Base-by-base conservation (phyloP, 805 yeast species). In the Pichia cabralensis region DNA sequence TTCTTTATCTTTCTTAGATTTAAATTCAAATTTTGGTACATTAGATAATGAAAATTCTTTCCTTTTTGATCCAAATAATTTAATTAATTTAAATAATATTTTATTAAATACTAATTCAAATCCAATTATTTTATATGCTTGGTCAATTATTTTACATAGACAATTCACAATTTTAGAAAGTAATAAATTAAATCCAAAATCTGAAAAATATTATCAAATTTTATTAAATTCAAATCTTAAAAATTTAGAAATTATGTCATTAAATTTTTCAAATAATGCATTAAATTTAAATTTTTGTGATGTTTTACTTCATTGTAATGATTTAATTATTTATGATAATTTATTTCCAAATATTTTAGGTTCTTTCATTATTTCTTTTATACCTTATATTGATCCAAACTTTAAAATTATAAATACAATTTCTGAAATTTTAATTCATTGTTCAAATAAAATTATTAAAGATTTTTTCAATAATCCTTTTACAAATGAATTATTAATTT, bases 101-200 rank as follows among this genome's bases (percentile, higher is more conserved):
- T 31, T 55, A 3, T 35, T 57, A 5, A 48, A 55, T 8, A 47
- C 66, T 1, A 52, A 60, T 10, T 38, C 55, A 3, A 70, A 71
- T 40, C 58, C 81, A 3, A 51, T 79, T 9, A 58, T 76, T 1
- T 51, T 73, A 28, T 80, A 78, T 48, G 67, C 74, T 16, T 81
- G 89, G 89, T 69, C 82, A 21, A 69, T 78, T 11, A 52, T 76
- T 9, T 49, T 76, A 9, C 71, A 72, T 43, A 58, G 77, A 16
- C 74, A 76, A 40, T 61, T 62, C 7, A 58, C 65, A 15, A 47
- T 69, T 3, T 46, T 69, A n/a, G 36, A 45, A 8, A 38, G 66
- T 26, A 48, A 48, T 14, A 37, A 49, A 31, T 42, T 46, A 1
- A 30, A 33, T 6, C 31, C 57, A 24, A 28, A 39, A 9, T 28